A percentile compares a stretch with the other conserved stretches of the same genome.
These are phyloP conservation scores for Telfairia occidentalis DNA, from an alignment of 331 rosid species.

Conservation along the genomic window DNA sequence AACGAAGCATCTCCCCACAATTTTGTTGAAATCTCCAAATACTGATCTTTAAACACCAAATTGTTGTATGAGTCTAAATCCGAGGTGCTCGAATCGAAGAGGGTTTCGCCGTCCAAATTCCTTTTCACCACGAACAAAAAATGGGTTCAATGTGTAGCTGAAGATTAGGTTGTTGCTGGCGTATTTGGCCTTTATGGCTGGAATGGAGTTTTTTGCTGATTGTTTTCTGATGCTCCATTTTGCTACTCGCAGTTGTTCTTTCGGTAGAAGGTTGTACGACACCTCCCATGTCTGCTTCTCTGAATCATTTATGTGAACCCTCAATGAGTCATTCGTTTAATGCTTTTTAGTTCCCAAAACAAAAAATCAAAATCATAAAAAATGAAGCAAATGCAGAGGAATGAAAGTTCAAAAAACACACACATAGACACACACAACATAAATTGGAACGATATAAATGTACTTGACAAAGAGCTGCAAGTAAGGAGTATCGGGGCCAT, in stretches of 20 bases:
- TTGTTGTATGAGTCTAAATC: constrained; percentile 42
- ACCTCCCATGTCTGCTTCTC: constrained; percentile 84
- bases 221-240: constrained; percentile 29
- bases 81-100: constrained; percentile 46
- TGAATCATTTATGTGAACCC: constrained; percentile 77
- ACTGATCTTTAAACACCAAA: constrained; percentile 84
- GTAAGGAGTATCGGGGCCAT: constrained; percentile 63
- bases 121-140: constrained; percentile 56
- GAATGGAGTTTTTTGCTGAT: constrained; percentile 20
- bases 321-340: constrained; percentile 59
- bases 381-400: neutral
- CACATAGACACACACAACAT: too few species aligned
- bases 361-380: constrained; percentile 1
- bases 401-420: neutral
- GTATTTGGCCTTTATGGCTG: constrained; percentile 42
- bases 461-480: constrained; percentile 67
- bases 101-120: constrained; percentile 59
- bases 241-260: constrained; percentile 54
- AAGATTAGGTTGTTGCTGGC: constrained; percentile 48
- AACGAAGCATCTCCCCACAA: constrained; percentile 64
- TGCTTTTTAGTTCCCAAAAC: constrained; percentile 56
- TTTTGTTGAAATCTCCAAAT: constrained; percentile 77
- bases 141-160: constrained; percentile 65
- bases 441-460: neutral
- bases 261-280: constrained; percentile 65